Evolutionary conservation across 2,329 filamentous ascomycete species (phyloP), one percentile per base, ranked within the genome.

Genomic region (Fusarium redolens): DNA sequence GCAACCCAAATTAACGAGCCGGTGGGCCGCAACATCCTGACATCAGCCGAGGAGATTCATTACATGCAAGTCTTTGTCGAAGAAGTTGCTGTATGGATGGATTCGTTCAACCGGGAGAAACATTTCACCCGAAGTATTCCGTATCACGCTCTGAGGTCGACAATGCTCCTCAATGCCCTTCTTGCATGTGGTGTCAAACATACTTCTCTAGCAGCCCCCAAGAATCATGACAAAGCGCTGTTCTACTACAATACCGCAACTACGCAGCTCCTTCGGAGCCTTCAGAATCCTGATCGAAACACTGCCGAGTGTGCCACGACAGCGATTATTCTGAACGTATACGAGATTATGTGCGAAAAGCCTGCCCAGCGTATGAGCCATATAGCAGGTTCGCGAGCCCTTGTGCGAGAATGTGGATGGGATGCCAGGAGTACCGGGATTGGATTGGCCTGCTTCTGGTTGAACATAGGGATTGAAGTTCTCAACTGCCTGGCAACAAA

Each of bases 61-160:
- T 95, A 95, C 79, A 94, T 98, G 92, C 94, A 97, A 80, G 91
- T 95, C 0, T 98, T 97, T 79, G 92, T 97, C 11, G 93, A 97
- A 78, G 93, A 97, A 73, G 93, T 98, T 4, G 95, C 92, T 2
- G 82, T 94, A 6, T 98, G 96, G 94, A 97, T 98, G 93, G 96
- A 98, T 82, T 93, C 91, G 45, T 91, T 98, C 85, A 94, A 97
- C 83, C 88, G 90, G 38, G 88, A 92, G 73, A 96, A 96, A 83
- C 93, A 97, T 84, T 98, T 98, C 80, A 94, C 93, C 30, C 89
- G 92, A 52, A 85, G 94, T 22, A 86, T 98, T n/a, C 95, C 96
- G 0, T 95, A 94, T 76, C 89, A 96, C 76, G 91, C 95, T 2
- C 85, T 97, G 30, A 89, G 91, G 61, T 93, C 96, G 65, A 92